Evolutionary conservation across 2,329 filamentous ascomycete genomes (phyloP).

Genomic region (Magnaporthiopsis incrustans): DNA sequence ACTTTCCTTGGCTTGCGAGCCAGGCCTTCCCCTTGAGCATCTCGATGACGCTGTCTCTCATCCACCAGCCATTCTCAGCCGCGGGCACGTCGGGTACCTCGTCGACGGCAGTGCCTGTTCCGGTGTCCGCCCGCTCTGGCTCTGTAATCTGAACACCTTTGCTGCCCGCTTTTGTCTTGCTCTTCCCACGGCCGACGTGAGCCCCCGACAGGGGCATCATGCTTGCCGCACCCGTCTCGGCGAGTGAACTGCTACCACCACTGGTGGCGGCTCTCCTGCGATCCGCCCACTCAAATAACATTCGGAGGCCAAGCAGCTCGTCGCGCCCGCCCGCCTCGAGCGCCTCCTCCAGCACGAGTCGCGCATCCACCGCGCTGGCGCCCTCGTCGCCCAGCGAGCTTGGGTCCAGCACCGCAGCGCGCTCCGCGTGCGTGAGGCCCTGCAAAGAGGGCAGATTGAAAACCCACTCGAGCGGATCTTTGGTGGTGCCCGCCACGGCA

Average conservation of each 20-base stretch:
- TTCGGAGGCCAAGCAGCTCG: constrained; percentile 37
- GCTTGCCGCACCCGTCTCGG: constrained; percentile 13
- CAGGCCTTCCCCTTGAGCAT: constrained; percentile 47
- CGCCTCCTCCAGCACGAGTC: constrained; percentile 55
- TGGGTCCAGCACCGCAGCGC: constrained; percentile 49
- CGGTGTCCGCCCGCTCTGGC: constrained; percentile 1
- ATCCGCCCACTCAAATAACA: constrained; percentile 50
- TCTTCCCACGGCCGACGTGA: constrained; percentile 9
- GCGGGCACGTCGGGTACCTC: neutral
- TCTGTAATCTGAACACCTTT: constrained; percentile 5
- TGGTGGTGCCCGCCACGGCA: neutral
- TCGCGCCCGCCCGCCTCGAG: constrained; percentile 31
- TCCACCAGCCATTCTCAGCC: constrained; percentile 40
- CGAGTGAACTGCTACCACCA: constrained; percentile 1
- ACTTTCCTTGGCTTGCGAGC: constrained; percentile 34
- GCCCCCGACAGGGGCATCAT: constrained; percentile 9
- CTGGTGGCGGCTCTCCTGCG: constrained; percentile 23
- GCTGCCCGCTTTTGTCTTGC: constrained; percentile 14
- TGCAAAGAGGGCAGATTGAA: constrained; percentile 53
- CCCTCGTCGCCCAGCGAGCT: constrained; percentile 38
- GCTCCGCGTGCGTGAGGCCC: constrained; percentile 57
- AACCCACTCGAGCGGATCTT: constrained; percentile 61
- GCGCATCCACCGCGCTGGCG: constrained; percentile 54
- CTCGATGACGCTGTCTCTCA: constrained; percentile 47
- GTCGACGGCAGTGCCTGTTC: constrained; percentile 1